Percentiles rank a stretch among this genome's conserved stretches.
phyloP scores from a whole-genome alignment of 169 alveolate species.

The Besnoitia besnoiti region DNA sequence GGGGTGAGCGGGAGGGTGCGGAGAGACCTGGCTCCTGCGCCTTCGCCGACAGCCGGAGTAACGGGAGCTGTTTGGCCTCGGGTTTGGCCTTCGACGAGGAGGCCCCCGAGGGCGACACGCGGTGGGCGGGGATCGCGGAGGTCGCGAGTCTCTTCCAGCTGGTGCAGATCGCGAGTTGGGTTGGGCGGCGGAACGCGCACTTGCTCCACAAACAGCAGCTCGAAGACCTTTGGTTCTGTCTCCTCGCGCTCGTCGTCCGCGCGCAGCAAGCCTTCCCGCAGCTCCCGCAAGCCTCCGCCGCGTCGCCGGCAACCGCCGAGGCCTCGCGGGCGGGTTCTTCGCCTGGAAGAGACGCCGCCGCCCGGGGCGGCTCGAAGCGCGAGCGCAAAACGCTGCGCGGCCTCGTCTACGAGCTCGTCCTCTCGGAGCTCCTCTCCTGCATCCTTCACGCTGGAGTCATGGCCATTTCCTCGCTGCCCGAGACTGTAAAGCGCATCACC shows the following conservation, averaged over 20 bases:
- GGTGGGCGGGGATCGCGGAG: conserved; percentile 1
- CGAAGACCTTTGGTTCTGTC: conserved; percentile 43
- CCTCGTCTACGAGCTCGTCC: conserved; percentile 15
- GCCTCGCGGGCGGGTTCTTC: neutral
- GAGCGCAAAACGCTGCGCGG: conserved; percentile 15
- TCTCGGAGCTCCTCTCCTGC: conserved; percentile 14
- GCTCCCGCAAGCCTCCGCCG: neutral
- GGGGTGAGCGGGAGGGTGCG: neutral
- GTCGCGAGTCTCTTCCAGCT: neutral
- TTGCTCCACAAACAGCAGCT: conserved; percentile 17
- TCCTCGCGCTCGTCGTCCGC: conserved; percentile 24
- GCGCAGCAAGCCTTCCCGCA: conserved; percentile 35
- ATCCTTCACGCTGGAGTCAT: conserved; percentile 3
- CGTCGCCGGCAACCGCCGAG: neutral
- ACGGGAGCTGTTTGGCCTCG: no score
- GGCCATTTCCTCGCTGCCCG: conserved; percentile 28
- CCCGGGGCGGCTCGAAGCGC: neutral
- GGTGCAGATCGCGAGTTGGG: neutral
- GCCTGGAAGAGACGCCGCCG: neutral
- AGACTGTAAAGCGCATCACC: conserved; percentile 36
- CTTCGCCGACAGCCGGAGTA: no score
- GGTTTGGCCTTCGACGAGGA: neutral
- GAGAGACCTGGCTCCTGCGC: neutral
- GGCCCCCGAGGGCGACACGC: neutral
- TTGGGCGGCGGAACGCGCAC: neutral